These are phyloP conservation scores for Aspergillus pseudoviridinutans DNA, from an alignment of 2,329 filamentous ascomycete species.

Conservation along the genomic window DNA sequence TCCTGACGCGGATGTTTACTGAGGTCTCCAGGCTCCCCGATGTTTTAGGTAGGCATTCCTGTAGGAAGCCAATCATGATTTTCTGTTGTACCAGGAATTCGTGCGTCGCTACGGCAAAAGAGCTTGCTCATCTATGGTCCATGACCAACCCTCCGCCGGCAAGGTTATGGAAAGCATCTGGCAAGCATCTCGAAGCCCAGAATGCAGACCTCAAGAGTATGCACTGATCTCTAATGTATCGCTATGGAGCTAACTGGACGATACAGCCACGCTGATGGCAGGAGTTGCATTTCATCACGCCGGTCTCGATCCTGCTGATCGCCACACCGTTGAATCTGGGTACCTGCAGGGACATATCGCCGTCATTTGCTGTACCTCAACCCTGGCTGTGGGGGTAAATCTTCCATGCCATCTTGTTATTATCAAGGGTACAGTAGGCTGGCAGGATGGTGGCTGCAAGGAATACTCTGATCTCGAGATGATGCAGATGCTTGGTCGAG, in stretches of 20 bases:
- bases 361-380: conserved; percentile 84
- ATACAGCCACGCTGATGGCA: conserved; percentile 42
- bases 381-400: conserved; percentile 78
- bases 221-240: conserved; percentile 5
- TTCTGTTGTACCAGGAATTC: conserved; percentile 78
- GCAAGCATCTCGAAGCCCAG: conserved; percentile 47
- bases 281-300: conserved; percentile 83
- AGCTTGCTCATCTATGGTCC: conserved; percentile 64
- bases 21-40: conserved; percentile 54
- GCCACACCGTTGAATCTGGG: conserved; percentile 61
- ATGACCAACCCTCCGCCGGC: conserved; percentile 47
- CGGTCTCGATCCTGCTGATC: conserved; percentile 63
- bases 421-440: conserved; percentile 72
- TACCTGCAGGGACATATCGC: conserved; percentile 69
- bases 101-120: conserved; percentile 62
- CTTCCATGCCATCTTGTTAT: conserved; percentile 79
- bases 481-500: conserved; percentile 87
- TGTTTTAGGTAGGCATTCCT: conserved; percentile 63
- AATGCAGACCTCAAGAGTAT: conserved; percentile 59
- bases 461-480: conserved; percentile 80
- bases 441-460: conserved; percentile 55
- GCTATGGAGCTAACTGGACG: conserved; percentile 6
- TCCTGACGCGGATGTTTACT: background rate
- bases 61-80: conserved; percentile 72
- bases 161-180: conserved; percentile 62